Base-by-base conservation (phyloP, 306 rosid species). In the Rubus idaeus region DNA sequence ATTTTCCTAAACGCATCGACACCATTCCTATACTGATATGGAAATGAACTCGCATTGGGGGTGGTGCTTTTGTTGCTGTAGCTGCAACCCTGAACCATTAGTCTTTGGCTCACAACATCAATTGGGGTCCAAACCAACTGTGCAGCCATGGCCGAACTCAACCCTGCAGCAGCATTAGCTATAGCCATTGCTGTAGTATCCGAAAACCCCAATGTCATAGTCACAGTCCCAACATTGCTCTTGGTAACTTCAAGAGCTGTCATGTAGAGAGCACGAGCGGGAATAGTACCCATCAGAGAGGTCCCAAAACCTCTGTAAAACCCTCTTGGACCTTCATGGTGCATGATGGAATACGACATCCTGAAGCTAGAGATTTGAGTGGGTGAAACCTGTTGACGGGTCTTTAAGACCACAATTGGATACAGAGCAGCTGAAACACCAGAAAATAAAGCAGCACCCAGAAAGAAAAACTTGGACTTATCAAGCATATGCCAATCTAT, bases 401-500 rank as follows among this genome's bases (percentile, higher is more conserved):
- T 95, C 58, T 95, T 92, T 26, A 95, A 79, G 52, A 95, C 93
- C 8, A 95, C 89, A 75, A 90, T 86, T 1, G 98, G 98, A 69
- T 95, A 95, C 20, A 95, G 87, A 1, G 87, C 91, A 4, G 86
- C 83, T 1, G 98, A 95, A 17, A 95, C 97, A 23, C 98, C 97
- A 4, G 98, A 95, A 82, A 95, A 95, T 68, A 95, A 79, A 80
- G 90, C 97, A 75, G 98, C 98, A 52, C 98, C 98, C 2, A 95
- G 85, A 84, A 92, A 88, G 90, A 92, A 95, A 62, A 95, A 95
- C 64, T 83, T 95, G 49, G 97, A 92, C 80, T 95, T 95, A 80
- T 95, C 98, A 2, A 95, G 81, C 98, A 95, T 95, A 86, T 95
- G 89, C 98, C 98, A 95, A 23, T 95, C 98, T 71, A 95, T 88